Evolutionary conservation across 768 basidiomycete species (phyloP).

Genomic region (Erythrobasidium yunnanense): DNA sequence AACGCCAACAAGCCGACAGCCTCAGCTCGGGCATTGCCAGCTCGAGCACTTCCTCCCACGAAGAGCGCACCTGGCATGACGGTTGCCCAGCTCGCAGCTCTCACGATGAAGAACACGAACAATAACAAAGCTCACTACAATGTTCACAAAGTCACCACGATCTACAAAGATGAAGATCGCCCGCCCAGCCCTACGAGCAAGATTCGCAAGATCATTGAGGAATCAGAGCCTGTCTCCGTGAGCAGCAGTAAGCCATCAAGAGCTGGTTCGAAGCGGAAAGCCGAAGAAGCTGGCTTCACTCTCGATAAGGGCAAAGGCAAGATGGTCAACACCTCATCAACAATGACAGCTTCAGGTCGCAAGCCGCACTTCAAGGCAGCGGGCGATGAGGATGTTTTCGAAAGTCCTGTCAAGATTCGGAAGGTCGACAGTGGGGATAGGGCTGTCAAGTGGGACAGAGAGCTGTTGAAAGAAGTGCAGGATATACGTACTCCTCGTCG

Average conservation of each 20-base stretch:
- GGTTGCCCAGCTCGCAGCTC: constrained; percentile 25
- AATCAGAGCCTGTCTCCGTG: not conserved
- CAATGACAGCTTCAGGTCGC: not conserved
- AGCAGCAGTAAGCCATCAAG: not conserved
- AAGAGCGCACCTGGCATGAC: constrained; percentile 25
- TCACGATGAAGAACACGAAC: constrained; percentile 34
- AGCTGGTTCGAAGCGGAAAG: not conserved
- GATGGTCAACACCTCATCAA: not conserved
- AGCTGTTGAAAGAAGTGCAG: not conserved
- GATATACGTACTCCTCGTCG: not conserved
- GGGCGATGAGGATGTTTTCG: constrained; percentile 3
- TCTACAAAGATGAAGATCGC: constrained; percentile 32
- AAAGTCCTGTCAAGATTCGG: constrained; percentile 2
- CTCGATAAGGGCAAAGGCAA: not conserved
- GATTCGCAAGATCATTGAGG: constrained; percentile 29
- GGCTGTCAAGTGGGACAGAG: constrained; percentile 20
- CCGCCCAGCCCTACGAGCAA: constrained; percentile 37
- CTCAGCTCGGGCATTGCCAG: not conserved
- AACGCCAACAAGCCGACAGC: not conserved
- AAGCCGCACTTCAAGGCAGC: constrained; percentile 2
- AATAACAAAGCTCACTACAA: constrained; percentile 32
- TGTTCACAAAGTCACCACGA: constrained; percentile 28
- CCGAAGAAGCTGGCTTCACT: not conserved
- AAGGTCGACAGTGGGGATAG: not conserved
- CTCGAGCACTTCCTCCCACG: not conserved